Conservation (phyloP, 1,284 basidiomycete species). For the Microbotryum intermedium region DNA sequence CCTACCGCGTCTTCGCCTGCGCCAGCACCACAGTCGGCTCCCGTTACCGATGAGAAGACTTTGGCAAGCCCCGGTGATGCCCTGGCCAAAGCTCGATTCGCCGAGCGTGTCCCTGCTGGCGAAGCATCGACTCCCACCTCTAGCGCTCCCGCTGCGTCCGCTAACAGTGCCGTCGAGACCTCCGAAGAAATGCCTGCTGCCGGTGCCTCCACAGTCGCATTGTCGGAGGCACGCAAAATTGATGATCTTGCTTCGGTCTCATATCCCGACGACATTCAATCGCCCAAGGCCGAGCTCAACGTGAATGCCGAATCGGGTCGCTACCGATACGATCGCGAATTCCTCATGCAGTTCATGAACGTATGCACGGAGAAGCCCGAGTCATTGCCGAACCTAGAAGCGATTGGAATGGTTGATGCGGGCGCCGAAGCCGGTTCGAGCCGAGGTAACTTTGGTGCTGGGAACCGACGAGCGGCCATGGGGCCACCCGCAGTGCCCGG, state of each 20-base stretch:
- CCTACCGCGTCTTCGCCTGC: slow-evolving; percentile 37
- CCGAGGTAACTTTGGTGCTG: slow-evolving; percentile 28
- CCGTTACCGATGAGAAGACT: too few relatives aligned
- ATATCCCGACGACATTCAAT: slow-evolving; percentile 77
- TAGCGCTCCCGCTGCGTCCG: slow-evolving; percentile 34
- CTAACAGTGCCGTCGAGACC: slow-evolving; percentile 26
- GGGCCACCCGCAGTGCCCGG: slow-evolving; percentile 45
- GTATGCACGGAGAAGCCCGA: slow-evolving; percentile 93
- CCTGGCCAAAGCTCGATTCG: background rate
- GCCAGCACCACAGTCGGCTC: slow-evolving; percentile 33
- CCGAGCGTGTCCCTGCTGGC: slow-evolving; percentile 16
- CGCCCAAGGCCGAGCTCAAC: slow-evolving; percentile 80
- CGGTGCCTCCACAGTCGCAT: slow-evolving; percentile 11
- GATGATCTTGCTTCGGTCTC: slow-evolving; percentile 67
- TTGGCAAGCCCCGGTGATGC: slow-evolving; percentile 32
- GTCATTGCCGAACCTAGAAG: slow-evolving; percentile 76
- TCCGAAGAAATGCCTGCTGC: slow-evolving; percentile 1
- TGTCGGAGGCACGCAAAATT: slow-evolving; percentile 56
- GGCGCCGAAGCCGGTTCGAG: slow-evolving; percentile 46
- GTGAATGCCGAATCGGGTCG: slow-evolving; percentile 70
- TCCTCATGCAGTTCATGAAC: slow-evolving; percentile 93
- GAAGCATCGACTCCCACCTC: slow-evolving; percentile 9
- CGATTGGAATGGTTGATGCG: slow-evolving; percentile 76
- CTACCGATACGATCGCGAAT: slow-evolving; percentile 95
- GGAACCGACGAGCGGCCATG: slow-evolving; percentile 41